Conservation (phyloP, 2,329 filamentous ascomycete species). For the Alternaria longipes region DNA sequence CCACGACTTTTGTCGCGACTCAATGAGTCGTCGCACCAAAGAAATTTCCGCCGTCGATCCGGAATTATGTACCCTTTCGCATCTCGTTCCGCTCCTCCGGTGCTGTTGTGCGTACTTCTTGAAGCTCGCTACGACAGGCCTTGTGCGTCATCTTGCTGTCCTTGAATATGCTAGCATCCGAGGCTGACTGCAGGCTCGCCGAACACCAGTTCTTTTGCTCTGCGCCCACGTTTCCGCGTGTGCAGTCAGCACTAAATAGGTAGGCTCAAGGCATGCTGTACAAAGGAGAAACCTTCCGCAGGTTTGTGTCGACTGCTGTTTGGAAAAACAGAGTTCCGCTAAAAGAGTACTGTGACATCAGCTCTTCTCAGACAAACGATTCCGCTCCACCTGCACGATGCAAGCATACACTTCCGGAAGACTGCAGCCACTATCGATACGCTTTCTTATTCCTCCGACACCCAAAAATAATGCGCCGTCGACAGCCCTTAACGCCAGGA, state of each 20-base stretch:
- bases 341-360: conserved; percentile 1
- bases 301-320: neutral
- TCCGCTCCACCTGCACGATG: conserved; percentile 6
- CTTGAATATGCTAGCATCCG: conserved; percentile 16
- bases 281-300: conserved; percentile 2
- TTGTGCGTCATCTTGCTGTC: conserved; percentile 11
- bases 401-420: conserved; percentile 16
- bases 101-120: conserved; percentile 25
- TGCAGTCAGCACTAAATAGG: neutral
- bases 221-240: conserved; percentile 1
- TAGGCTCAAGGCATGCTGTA: conserved; percentile 1
- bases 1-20: conserved; percentile 20
- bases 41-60: conserved; percentile 25
- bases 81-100: conserved; percentile 22
- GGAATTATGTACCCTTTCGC: conserved; percentile 19
- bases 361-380: neutral
- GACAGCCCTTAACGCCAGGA: conserved; percentile 3
- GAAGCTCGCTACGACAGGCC: conserved; percentile 15
- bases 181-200: conserved; percentile 4
- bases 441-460: conserved; percentile 26
- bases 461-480: conserved; percentile 15
- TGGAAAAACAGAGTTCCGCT: conserved; percentile 1
- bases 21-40: conserved; percentile 30
- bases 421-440: conserved; percentile 27
- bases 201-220: conserved; percentile 6